A percentile compares a stretch with the other conserved stretches of the same genome.
Conservation (phyloP, 2,329 filamentous ascomycete species). For the Cytospora schulzeri region DNA sequence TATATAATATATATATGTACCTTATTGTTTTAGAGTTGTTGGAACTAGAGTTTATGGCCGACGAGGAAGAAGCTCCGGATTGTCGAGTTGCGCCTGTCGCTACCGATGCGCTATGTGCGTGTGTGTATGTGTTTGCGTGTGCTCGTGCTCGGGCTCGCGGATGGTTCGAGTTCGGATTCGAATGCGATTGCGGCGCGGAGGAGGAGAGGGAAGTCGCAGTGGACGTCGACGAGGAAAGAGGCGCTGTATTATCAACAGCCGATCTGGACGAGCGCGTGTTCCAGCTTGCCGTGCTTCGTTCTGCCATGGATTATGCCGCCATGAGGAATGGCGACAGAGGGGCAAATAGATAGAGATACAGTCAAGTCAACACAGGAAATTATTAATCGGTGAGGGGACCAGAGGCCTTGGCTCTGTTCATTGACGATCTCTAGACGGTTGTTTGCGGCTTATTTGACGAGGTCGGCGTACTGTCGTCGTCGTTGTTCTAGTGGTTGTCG, state of each 20-base stretch:
- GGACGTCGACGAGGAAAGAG: conserved; percentile 30
- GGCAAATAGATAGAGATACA: conserved; percentile 18
- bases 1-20: conserved; percentile 7
- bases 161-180: conserved; percentile 9
- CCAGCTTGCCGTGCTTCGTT: conserved; percentile 55
- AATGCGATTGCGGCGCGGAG: neutral
- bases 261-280: conserved; percentile 50
- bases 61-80: conserved; percentile 11
- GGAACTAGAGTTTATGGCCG: neutral
- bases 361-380: neutral
- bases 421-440: conserved; percentile 13
- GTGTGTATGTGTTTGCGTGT: conserved; percentile 4
- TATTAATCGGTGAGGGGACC: conserved; percentile 8
- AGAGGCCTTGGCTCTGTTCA: conserved; percentile 14
- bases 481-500: neutral
- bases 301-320: conserved; percentile 68
- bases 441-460: conserved; percentile 1
- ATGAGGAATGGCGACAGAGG: conserved; percentile 51
- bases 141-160: conserved; percentile 11
- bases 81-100: conserved; percentile 10
- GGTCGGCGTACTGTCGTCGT: conserved; percentile 6
- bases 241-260: conserved; percentile 52
- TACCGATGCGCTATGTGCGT: neutral
- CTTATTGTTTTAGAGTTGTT: conserved; percentile 6
- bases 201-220: conserved; percentile 28